These are phyloP conservation scores for Penicillium flavigenum DNA, from an alignment of 495 filamentous ascomycete genomes.

Conservation along the genomic window DNA sequence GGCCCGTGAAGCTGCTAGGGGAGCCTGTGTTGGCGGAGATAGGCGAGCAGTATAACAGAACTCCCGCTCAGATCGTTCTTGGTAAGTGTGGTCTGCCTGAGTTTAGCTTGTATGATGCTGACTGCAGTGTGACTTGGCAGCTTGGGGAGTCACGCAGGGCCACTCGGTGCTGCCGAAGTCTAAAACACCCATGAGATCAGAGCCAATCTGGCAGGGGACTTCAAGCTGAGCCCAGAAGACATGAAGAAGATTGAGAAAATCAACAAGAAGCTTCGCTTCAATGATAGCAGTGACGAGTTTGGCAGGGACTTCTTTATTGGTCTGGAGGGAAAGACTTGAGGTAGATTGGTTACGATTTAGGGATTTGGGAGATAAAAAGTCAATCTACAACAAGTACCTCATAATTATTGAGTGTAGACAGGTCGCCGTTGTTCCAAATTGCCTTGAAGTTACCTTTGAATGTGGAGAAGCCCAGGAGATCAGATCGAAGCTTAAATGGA, in stretches of 20 bases:
- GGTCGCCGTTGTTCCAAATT: not conserved
- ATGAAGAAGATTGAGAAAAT: conserved; percentile 52
- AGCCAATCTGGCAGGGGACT: conserved; percentile 58
- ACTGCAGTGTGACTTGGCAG: conserved; percentile 33
- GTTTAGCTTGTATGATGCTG: not conserved
- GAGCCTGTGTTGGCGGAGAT: conserved; percentile 60
- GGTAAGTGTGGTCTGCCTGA: conserved; percentile 39
- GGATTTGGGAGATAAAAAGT: not conserved
- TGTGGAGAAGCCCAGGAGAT: not conserved
- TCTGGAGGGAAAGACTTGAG: conserved; percentile 55
- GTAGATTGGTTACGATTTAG: not conserved
- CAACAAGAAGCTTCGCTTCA: conserved; percentile 60
- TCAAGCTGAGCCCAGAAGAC: conserved; percentile 53
- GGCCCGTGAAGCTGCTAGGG: conserved; percentile 57
- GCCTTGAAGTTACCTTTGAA: not conserved
- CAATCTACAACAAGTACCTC: not conserved
- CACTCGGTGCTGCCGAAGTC: conserved; percentile 68
- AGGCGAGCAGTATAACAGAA: conserved; percentile 62
- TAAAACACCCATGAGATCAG: conserved; percentile 52
- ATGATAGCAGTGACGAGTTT: conserved; percentile 56
- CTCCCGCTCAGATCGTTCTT: conserved; percentile 60
- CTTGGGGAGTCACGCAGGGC: conserved; percentile 65
- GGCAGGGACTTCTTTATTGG: conserved; percentile 59
- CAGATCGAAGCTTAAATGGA: not conserved
- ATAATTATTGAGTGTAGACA: not conserved